phyloP scores from a whole-genome alignment of 1,284 basidiomycete species.

The Heimioporus punctisporus region DNA sequence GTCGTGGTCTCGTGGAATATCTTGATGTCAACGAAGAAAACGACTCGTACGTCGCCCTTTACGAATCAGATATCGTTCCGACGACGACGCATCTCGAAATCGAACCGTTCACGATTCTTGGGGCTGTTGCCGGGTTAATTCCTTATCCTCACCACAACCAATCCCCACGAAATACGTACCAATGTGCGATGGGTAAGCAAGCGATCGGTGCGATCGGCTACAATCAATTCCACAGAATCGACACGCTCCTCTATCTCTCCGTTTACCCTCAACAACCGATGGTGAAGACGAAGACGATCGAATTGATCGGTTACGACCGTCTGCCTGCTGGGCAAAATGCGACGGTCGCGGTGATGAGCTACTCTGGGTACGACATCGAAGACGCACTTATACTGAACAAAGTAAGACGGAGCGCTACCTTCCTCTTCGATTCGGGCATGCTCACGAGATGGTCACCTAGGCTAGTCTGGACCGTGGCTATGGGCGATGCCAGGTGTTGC shows the following conservation, averaged over 20 bases:
- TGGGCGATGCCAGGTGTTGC: conserved; percentile 96
- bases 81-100: conserved; percentile 99
- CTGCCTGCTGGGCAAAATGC: conserved; percentile 98
- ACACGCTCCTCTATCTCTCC: conserved; percentile 98
- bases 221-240: conserved; percentile 97
- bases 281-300: conserved; percentile 98
- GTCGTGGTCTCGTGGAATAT: conserved; percentile 85
- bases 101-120: conserved; percentile 98
- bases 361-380: conserved; percentile 99
- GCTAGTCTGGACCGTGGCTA: conserved; percentile 97
- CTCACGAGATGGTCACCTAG: too few species aligned
- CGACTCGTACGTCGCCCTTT: conserved; percentile 92
- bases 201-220: conserved; percentile 99
- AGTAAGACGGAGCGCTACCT: too few species aligned
- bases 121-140: conserved; percentile 98
- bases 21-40: conserved; percentile 60
- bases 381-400: conserved; percentile 99
- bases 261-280: conserved; percentile 99
- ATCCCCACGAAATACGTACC: conserved; percentile 99
- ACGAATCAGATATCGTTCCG: too few species aligned
- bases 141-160: conserved; percentile 99
- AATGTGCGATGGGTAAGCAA: conserved; percentile 99
- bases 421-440: too few species aligned
- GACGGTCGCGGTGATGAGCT: conserved; percentile 98
- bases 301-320: conserved; percentile 97